Evolutionary conservation across 257 asterid genomes (phyloP).

Genomic region (Thymus mandschuricus): DNA sequence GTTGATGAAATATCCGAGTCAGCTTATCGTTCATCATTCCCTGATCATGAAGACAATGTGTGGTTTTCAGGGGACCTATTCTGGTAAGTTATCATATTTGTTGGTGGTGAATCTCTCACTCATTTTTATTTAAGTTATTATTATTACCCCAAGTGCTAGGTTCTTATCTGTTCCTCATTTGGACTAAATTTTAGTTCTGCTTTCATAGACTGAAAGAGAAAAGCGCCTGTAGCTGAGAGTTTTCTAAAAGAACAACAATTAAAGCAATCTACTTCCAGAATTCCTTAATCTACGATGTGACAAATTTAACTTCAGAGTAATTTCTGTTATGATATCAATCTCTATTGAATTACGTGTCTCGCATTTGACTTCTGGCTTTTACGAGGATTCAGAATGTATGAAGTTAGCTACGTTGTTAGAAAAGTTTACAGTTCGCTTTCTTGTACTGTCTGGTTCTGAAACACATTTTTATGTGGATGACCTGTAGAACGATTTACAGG

Average conservation of each 20-base stretch:
- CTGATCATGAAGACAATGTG: slow-evolving; percentile 53
- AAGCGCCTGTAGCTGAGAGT: not conserved
- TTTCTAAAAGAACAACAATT: not conserved
- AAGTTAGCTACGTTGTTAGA: not conserved
- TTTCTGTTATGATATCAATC: slow-evolving; percentile 1
- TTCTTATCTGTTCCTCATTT: not conserved
- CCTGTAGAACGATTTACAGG: slow-evolving; percentile 9
- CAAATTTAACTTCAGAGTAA: not conserved
- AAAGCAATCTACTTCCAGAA: not conserved
- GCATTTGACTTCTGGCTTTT: slow-evolving; percentile 2
- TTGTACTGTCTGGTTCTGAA: not conserved
- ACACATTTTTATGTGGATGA: not conserved
- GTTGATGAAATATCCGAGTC: slow-evolving; percentile 57
- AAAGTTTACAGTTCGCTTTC: not conserved
- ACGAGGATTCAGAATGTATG: not conserved
- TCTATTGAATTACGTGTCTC: not conserved
- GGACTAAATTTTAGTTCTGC: not conserved
- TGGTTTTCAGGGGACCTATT: slow-evolving; percentile 50
- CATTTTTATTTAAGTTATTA: no score
- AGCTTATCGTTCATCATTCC: slow-evolving; percentile 59
- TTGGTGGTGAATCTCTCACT: slow-evolving; percentile 10
- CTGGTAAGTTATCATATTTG: slow-evolving; percentile 52
- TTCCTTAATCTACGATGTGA: not conserved
- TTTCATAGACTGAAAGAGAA: not conserved
- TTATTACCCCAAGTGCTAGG: slow-evolving; percentile 12